Percentiles rank a stretch among this genome's conserved stretches.
Conservation (phyloP, 805 yeast genomes). For the Lachancea kluyveri region DNA sequence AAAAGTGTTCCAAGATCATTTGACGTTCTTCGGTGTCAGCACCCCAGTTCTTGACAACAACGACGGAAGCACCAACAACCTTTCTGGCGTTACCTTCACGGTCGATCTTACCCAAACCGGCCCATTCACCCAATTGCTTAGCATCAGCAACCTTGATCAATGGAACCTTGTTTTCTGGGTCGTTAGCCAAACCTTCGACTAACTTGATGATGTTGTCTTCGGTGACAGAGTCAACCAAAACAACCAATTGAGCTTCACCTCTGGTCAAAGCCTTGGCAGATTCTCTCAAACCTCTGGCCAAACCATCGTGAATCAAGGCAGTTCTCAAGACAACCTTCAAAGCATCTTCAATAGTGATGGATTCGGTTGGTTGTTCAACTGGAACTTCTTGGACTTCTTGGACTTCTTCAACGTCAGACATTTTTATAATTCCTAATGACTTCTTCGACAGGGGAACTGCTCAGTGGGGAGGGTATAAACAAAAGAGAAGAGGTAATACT, state of each 20-base stretch:
- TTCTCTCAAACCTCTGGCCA: conserved; percentile 99
- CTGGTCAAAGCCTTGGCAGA: conserved; percentile 97
- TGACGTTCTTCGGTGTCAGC: conserved; percentile 96
- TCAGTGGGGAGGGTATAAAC: conserved; percentile 39
- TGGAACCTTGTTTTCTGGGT: conserved; percentile 93
- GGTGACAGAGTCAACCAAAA: conserved; percentile 96
- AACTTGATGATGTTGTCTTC: conserved; percentile 95
- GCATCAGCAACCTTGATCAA: conserved; percentile 99
- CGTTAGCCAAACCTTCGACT: conserved; percentile 99
- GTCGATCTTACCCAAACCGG: conserved; percentile 99
- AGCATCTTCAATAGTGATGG: conserved; percentile 97
- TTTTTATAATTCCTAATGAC: conserved; percentile 42
- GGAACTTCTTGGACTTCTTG: conserved; percentile 79
- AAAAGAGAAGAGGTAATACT: no score
- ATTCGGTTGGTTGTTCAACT: conserved; percentile 78
- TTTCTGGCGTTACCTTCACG: conserved; percentile 99
- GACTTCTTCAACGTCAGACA: conserved; percentile 94
- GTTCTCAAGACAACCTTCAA: conserved; percentile 96
- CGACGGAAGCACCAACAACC: conserved; percentile 99
- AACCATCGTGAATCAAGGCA: conserved; percentile 97
- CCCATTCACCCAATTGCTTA: conserved; percentile 99
- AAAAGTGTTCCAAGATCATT: conserved; percentile 92
- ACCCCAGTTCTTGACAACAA: conserved; percentile 99
- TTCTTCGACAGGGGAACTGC: conserved; percentile 69
- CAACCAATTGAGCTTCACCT: conserved; percentile 97